Base-by-base conservation (phyloP, 108 stramenopile species). In the Cyclotella sp. region DNA sequence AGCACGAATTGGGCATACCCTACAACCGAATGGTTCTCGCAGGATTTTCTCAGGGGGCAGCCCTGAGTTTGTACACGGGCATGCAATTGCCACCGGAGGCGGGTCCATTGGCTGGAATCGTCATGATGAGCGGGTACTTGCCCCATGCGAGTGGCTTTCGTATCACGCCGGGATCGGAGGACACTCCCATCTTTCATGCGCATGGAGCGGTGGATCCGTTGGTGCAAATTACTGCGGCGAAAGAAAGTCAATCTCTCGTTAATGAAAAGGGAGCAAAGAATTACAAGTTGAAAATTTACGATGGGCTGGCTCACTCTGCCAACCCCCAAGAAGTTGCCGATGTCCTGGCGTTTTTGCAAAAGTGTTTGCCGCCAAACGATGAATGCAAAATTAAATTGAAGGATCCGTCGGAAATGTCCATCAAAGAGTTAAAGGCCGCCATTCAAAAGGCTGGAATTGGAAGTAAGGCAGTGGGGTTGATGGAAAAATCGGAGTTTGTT, bases 1-100 rank as follows among this genome's bases (percentile, higher is more conserved):
- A 98, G 58, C 84, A 93, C 55, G 86, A 84, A 34, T 73, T 83
- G 6, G 94, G 94, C 13, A 70, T 98, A 15, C 92, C 96, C 0
- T 93, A 91, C 73, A 72, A 61, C 52, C 94, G 96, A 11, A 97
- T 98, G 91, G 89, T 95, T 7, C 73, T 98, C 68, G 94, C 93
- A 21, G 98, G 98, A 28, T 98, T 98, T 75, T 84, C 82, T 14
- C 98, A 98, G 80, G 98, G 98, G 10, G 98, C 95, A 0, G 96
- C 97, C 0, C 69, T 98, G 13, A 84, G 84, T 34, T 73, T 98
- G 11, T 97, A 77, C 73, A 95, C 93, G 13, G 97, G 96, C 3
- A 76, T 98, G 83, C 95, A 96, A 77, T 70, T 93, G n/a, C 47
- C 80, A 34, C 14, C 68, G 6, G 44, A 91, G 34, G 70, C 83